Percentiles rank a stretch among this genome's conserved stretches.
Evolutionary conservation across 371 early-diverging fungal genomes (phyloP).

Genomic region (Rhizopus sp.): DNA sequence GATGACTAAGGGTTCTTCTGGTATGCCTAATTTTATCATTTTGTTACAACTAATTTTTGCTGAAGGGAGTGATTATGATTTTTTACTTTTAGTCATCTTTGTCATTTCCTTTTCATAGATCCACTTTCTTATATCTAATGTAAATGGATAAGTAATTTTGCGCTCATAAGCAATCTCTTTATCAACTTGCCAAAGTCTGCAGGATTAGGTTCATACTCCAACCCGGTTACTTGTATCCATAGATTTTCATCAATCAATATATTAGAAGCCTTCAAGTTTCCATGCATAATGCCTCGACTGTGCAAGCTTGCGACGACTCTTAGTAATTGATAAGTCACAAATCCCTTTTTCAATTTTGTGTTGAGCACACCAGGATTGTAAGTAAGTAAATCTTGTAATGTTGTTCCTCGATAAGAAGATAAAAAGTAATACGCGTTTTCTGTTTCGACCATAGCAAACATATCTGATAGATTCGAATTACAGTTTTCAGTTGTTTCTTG

Average conservation of each 20-base stretch:
- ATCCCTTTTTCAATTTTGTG: slow-evolving; percentile 62
- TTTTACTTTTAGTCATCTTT: slow-evolving; percentile 29
- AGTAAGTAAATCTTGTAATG: slow-evolving; percentile 62
- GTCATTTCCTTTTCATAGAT: slow-evolving; percentile 20
- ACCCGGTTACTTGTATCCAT: slow-evolving; percentile 62
- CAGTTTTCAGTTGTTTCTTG: slow-evolving; percentile 18
- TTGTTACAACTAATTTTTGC: background rate
- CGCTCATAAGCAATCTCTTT: background rate
- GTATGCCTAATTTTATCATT: slow-evolving; percentile 36
- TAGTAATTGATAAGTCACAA: slow-evolving; percentile 61
- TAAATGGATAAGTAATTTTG: background rate
- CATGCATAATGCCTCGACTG: slow-evolving; percentile 59
- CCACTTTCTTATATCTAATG: slow-evolving; percentile 28
- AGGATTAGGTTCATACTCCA: slow-evolving; percentile 50
- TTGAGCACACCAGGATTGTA: slow-evolving; percentile 66
- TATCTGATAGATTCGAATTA: slow-evolving; percentile 58
- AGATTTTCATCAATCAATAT: slow-evolving; percentile 68
- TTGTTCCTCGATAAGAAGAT: slow-evolving; percentile 59
- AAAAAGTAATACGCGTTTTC: slow-evolving; percentile 57
- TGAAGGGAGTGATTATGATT: background rate
- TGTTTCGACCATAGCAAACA: slow-evolving; percentile 64
- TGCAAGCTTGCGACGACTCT: slow-evolving; percentile 57
- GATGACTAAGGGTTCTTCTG: slow-evolving; percentile 59
- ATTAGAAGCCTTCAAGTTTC: slow-evolving; percentile 58
- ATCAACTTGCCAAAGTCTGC: slow-evolving; percentile 29